phyloP scores from a whole-genome alignment of 495 filamentous ascomycete genomes.

The Xylaria grammica region DNA sequence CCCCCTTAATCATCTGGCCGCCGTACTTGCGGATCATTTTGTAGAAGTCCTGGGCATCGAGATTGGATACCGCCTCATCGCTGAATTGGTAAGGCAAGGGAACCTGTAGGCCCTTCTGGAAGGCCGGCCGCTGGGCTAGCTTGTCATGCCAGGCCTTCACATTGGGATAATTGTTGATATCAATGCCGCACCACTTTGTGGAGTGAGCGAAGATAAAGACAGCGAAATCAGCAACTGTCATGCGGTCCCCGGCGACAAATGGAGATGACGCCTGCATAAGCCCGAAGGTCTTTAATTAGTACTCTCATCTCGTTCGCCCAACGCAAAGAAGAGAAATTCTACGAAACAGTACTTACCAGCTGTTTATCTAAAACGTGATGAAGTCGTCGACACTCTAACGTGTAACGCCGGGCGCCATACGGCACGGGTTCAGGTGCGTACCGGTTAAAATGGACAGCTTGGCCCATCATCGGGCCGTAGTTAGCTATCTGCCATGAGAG shows the following conservation, averaged over 20 bases:
- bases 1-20: constrained; percentile 22
- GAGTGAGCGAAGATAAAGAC: constrained; percentile 26
- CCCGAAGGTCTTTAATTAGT: neutral
- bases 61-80: constrained; percentile 22
- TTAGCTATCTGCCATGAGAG: constrained; percentile 29
- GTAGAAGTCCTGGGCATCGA: constrained; percentile 17
- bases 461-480: constrained; percentile 27
- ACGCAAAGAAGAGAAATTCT: neutral
- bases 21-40: constrained; percentile 15
- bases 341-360: constrained; percentile 22
- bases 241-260: constrained; percentile 23
- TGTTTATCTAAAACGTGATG: constrained; percentile 24
- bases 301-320: neutral
- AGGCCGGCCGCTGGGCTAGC: constrained; percentile 63
- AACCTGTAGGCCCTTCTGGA: constrained; percentile 71
- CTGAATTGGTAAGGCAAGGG: constrained; percentile 44
- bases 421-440: constrained; percentile 8
- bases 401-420: constrained; percentile 21
- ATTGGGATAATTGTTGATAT: constrained; percentile 72
- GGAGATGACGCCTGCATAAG: constrained; percentile 15
- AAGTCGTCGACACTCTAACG: constrained; percentile 22
- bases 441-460: constrained; percentile 23
- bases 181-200: constrained; percentile 50
- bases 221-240: constrained; percentile 25
- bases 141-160: constrained; percentile 65